Conservation (phyloP, 2,329 filamentous ascomycete genomes). For the Colletotrichum lini region DNA sequence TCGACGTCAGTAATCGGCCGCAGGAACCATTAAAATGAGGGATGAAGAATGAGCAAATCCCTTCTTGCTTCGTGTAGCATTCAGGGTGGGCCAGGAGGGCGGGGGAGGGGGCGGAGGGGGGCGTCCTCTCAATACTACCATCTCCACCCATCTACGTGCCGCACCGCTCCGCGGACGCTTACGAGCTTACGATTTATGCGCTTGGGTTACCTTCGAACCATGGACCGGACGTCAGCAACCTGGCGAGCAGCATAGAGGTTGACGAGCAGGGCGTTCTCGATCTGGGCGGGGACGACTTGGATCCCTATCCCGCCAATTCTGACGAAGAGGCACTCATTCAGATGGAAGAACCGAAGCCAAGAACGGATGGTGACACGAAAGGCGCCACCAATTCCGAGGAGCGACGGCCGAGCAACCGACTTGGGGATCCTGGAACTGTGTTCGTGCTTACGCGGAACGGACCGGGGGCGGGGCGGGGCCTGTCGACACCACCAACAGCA, state of each 20-base stretch:
- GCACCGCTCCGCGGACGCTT: not conserved
- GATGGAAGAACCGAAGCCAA: conserved; percentile 39
- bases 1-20: not conserved
- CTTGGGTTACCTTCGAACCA: conserved; percentile 57
- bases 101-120: too few species aligned
- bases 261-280: conserved; percentile 73
- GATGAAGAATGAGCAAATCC: not conserved
- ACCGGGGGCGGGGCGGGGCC: not conserved
- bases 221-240: conserved; percentile 49
- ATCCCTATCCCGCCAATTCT: conserved; percentile 65
- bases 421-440: not conserved
- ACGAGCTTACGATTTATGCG: conserved; percentile 43
- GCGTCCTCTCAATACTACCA: not conserved
- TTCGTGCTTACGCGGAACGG: not conserved
- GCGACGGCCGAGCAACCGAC: not conserved
- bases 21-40: too few species aligned
- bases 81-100: not conserved
- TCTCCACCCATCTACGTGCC: not conserved
- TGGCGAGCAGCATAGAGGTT: conserved; percentile 68
- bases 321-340: conserved; percentile 64
- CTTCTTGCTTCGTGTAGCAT: not conserved
- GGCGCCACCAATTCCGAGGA: not conserved
- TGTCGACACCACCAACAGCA: too few species aligned
- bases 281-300: conserved; percentile 62
- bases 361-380: not conserved